Base-by-base conservation (phyloP, 805 yeast species). In the Phaffomyces thermotolerans region DNA sequence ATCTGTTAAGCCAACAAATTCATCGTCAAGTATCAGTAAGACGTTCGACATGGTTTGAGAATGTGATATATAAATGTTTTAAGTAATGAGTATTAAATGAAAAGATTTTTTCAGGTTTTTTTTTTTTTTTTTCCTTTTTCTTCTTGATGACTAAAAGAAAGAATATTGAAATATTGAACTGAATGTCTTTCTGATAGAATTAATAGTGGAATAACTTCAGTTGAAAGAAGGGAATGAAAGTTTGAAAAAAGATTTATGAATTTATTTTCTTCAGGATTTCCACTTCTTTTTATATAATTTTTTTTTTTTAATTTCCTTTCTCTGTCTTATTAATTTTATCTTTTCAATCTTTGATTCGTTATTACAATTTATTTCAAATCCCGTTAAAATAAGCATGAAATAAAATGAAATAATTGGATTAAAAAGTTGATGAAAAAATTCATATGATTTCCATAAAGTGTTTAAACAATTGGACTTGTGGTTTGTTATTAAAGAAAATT, bases 21-120 rank as follows among this genome's bases (percentile, higher is more conserved):
- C 43, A 38, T 57, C 54, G 43, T 53, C 49, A n/a, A 58, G 43
- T 34, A 58, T 49, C 4, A 58, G 49, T 15, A 58, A 46, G 18
- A 57, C 54, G 50, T 47, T 49, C 3, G 52, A 40, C 57, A 51
- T 54, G 24, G n/a, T 25, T 34, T 32, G 8, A 14, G 5, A 20
- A 6, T 13, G 18, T 3, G 18, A 13, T 18, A 3, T n/a, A 24
- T 37, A 25, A 24, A n/a, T 20, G 3, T 34, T 8, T 18, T 15
- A 2, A 13, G n/a, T 4, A n/a, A 35, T 13, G 36, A 15, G 20
- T 34, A n/a, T 14, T 23, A 23, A 35, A 14, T 8, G 9, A 20
- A 23, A n/a, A 35, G 23, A 35, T 23, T 23, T 37, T 37, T 37
- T 37, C 34, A 18, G 34, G 39, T 29, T 37, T 37, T 29, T 37